Evolutionary conservation across 2,329 filamentous ascomycete genomes (phyloP).

Genomic region (Aspergillus fijiensis): DNA sequence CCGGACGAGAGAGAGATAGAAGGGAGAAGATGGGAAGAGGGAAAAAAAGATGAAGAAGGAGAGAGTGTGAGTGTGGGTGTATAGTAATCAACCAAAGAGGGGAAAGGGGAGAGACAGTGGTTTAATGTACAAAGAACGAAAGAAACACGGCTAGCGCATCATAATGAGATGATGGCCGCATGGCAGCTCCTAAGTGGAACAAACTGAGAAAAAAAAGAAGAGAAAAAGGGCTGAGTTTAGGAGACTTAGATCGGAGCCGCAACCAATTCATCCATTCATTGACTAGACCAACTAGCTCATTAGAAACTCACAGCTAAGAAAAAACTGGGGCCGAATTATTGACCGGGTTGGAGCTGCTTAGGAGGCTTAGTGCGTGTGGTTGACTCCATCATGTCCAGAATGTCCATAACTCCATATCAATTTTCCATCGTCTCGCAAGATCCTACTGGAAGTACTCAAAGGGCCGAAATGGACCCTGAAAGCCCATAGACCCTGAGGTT

Average conservation of each 20-base stretch:
- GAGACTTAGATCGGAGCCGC: background rate
- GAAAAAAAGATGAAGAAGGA: constrained; percentile 1
- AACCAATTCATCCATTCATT: too few species aligned
- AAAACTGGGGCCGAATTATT: too few species aligned
- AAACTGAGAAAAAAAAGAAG: background rate
- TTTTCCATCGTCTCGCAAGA: too few species aligned
- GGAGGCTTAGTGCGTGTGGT: too few species aligned
- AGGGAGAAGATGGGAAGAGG: constrained; percentile 1
- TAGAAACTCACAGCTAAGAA: too few species aligned
- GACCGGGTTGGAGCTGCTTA: too few species aligned
- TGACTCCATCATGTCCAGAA: too few species aligned
- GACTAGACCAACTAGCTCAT: too few species aligned
- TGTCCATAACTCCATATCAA: too few species aligned
- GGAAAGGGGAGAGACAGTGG: background rate
- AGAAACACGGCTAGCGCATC: background rate
- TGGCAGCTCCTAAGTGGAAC: too few species aligned
- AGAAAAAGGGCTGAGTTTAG: background rate
- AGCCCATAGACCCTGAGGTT: background rate
- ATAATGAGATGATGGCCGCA: background rate
- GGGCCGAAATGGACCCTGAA: background rate
- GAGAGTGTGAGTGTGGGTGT: background rate
- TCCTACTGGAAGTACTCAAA: background rate
- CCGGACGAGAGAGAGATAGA: background rate
- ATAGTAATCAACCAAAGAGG: background rate
- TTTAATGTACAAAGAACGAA: background rate